Evolutionary conservation across 306 rosid species (phyloP).

Genomic region (Nissolia schottii): DNA sequence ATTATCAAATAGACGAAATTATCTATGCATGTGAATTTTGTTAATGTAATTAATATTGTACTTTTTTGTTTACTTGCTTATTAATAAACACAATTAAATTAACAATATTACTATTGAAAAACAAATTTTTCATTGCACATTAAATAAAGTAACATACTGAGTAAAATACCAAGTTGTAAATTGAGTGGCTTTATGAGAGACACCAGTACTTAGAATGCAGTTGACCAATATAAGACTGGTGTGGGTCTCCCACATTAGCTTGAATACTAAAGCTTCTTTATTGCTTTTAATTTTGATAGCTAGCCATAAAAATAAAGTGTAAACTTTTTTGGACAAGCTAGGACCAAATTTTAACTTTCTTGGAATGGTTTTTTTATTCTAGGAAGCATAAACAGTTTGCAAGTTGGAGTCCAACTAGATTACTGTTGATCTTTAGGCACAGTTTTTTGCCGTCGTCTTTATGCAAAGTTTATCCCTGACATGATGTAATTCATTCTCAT

Average conservation of each 20-base stretch:
- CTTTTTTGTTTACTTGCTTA: too few relatives aligned
- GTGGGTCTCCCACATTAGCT: not conserved
- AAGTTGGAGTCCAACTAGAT: not conserved
- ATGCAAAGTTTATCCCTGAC: not conserved
- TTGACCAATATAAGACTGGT: not conserved
- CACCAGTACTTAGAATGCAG: not conserved
- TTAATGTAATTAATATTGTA: too few relatives aligned
- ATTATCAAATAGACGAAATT: too few relatives aligned
- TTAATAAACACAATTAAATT: too few relatives aligned
- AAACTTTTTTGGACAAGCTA: not conserved
- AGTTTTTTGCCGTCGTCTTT: not conserved
- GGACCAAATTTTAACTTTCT: not conserved
- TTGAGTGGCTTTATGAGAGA: not conserved
- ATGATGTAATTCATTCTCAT: not conserved
- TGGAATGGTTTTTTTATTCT: not conserved
- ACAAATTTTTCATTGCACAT: too few relatives aligned
- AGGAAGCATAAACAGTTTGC: not conserved
- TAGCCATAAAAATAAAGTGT: not conserved
- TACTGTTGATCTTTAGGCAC: not conserved
- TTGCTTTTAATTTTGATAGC: not conserved
- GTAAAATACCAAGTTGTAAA: not conserved
- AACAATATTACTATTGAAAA: too few relatives aligned
- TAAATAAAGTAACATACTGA: not conserved
- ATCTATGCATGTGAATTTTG: too few relatives aligned
- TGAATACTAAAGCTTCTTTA: not conserved